Evolutionary conservation across 2,329 filamentous ascomycete species (phyloP).

Genomic region (Fusarium irregulare): DNA sequence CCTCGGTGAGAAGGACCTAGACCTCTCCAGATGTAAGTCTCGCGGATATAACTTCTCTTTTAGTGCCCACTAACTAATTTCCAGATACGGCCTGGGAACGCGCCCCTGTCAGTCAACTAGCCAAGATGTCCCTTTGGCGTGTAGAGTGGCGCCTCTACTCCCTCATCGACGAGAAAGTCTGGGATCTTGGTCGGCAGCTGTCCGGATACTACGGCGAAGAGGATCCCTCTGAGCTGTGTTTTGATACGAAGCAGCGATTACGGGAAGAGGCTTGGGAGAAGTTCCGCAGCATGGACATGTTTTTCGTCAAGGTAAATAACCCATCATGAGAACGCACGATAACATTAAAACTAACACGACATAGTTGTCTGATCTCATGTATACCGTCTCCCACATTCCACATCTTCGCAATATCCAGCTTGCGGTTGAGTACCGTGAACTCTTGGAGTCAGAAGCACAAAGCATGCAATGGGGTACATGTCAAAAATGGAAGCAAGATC

Average conservation of each 20-base stretch:
- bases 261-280: constrained; percentile 62
- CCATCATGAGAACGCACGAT: not conserved
- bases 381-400: constrained; percentile 65
- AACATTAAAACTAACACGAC: constrained; percentile 14
- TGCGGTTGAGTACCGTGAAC: constrained; percentile 69
- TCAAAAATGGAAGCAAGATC: constrained; percentile 70
- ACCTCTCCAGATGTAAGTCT: constrained; percentile 68
- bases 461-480: constrained; percentile 55
- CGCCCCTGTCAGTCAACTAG: constrained; percentile 62
- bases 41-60: not conserved
- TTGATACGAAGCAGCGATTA: constrained; percentile 58
- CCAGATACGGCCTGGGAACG: constrained; percentile 70
- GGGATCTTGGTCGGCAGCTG: constrained; percentile 65
- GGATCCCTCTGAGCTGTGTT: constrained; percentile 58
- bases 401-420: constrained; percentile 68
- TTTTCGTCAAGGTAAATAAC: constrained; percentile 75
- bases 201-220: constrained; percentile 62
- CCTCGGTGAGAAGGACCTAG: constrained; percentile 72
- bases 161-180: constrained; percentile 61
- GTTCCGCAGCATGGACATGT: constrained; percentile 70
- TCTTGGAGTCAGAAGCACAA: constrained; percentile 63
- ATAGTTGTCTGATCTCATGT: constrained; percentile 72
- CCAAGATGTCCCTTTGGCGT: constrained; percentile 70
- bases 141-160: constrained; percentile 68
- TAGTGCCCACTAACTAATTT: constrained; percentile 13